Evolutionary conservation across 148 eudicot genomes (phyloP).

Genomic region (Heliosperma pusillum): DNA sequence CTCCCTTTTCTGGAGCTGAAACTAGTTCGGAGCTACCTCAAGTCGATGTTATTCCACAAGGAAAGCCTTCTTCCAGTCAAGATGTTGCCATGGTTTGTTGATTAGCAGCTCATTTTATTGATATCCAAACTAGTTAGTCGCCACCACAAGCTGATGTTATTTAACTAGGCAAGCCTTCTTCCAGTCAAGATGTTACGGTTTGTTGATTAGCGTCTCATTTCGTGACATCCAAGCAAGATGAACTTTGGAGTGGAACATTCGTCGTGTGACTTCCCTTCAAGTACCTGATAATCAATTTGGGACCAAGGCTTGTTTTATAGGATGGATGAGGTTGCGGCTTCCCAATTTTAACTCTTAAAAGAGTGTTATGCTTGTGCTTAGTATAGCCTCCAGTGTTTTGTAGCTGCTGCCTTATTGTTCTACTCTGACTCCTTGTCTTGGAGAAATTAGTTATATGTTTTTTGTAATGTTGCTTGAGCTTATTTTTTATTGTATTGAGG

Average conservation of each 20-base stretch:
- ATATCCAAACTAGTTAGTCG: slow-evolving; percentile 26
- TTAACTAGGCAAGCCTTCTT: slow-evolving; percentile 39
- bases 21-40: slow-evolving; percentile 33
- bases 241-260: neutral
- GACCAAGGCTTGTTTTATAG: neutral
- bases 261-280: neutral
- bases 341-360: neutral
- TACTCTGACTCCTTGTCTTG: neutral
- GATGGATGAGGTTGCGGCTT: neutral
- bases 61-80: slow-evolving; percentile 34
- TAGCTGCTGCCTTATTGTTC: neutral
- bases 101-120: slow-evolving; percentile 9
- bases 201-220: neutral
- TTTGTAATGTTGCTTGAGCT: neutral
- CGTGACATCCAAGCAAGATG: neutral
- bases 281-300: neutral
- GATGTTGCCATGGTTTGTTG: slow-evolving; percentile 56
- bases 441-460: neutral
- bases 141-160: slow-evolving; percentile 30
- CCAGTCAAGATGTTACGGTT: slow-evolving; percentile 38
- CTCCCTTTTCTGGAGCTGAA: slow-evolving; percentile 46
- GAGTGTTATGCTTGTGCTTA: neutral
- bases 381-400: neutral
- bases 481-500: neutral
- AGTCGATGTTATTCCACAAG: slow-evolving; percentile 33